Evolutionary conservation across 1,284 basidiomycete species (phyloP).

Genomic region (Marasmius tenuissimus): DNA sequence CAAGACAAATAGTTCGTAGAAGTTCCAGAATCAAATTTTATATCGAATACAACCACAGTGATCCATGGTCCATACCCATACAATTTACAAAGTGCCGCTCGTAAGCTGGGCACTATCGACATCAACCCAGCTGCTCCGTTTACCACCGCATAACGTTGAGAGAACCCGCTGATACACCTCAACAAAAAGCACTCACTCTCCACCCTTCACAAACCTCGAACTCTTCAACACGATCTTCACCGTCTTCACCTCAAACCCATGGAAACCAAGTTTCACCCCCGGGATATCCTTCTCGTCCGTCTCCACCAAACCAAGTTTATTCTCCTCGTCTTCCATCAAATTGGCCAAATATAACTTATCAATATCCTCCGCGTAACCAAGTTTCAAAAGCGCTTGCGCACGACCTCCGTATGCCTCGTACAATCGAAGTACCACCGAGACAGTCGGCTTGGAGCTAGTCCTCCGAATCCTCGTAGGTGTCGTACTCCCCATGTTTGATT

Average conservation of each 20-base stretch:
- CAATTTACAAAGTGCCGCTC: not conserved
- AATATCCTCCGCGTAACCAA: constrained; percentile 58
- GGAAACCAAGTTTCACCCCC: constrained; percentile 63
- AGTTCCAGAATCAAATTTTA: too few relatives aligned
- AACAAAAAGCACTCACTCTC: not conserved
- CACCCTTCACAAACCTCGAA: constrained; percentile 5
- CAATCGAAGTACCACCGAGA: constrained; percentile 76
- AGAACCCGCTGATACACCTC: not conserved
- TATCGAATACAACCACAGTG: too few relatives aligned
- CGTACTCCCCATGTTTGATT: constrained; percentile 91
- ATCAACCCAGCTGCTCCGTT: constrained; percentile 13
- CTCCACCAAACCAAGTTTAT: constrained; percentile 41
- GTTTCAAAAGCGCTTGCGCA: constrained; percentile 60
- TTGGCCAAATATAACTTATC: constrained; percentile 71
- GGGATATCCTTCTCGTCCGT: constrained; percentile 20
- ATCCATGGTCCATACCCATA: too few relatives aligned
- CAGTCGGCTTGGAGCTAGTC: constrained; percentile 27
- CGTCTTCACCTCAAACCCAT: constrained; percentile 86
- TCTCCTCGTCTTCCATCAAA: constrained; percentile 78
- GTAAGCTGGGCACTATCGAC: constrained; percentile 9
- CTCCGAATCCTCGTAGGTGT: constrained; percentile 49
- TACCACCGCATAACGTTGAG: not conserved
- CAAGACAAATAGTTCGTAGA: too few relatives aligned
- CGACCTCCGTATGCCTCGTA: constrained; percentile 94
- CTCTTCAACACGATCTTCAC: constrained; percentile 58